phyloP scores from a whole-genome alignment of 345 rosid genomes.

The Hibiscus trionum region DNA sequence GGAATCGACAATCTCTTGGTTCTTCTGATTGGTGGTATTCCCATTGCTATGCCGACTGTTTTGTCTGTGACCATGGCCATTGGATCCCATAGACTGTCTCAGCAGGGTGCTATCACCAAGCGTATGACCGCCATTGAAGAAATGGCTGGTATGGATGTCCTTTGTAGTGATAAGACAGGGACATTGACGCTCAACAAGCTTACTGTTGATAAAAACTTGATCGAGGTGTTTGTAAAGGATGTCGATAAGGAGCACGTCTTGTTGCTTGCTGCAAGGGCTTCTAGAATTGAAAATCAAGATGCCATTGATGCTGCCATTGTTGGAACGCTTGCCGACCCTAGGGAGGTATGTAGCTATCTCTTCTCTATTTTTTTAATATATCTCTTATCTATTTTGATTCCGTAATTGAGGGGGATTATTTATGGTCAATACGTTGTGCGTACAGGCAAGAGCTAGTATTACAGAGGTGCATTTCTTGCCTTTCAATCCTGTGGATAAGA shows the following conservation, averaged over 20 bases:
- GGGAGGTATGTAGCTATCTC: slow-evolving; percentile 38
- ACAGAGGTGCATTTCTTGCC: slow-evolving; percentile 42
- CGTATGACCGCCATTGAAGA: slow-evolving; percentile 88
- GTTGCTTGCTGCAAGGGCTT: slow-evolving; percentile 62
- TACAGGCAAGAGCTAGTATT: slow-evolving; percentile 71
- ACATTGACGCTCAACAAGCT: slow-evolving; percentile 66
- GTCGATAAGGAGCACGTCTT: slow-evolving; percentile 58
- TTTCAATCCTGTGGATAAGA: background rate
- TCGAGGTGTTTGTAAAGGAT: slow-evolving; percentile 67
- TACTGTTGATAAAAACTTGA: slow-evolving; percentile 25
- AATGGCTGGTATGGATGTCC: slow-evolving; percentile 51
- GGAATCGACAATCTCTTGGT: slow-evolving; percentile 83
- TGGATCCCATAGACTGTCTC: slow-evolving; percentile 1
- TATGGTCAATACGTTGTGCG: background rate
- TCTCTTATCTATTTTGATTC: background rate
- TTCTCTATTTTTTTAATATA: background rate
- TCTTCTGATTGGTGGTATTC: slow-evolving; percentile 86
- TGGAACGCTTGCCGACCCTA: slow-evolving; percentile 81
- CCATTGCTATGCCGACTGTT: slow-evolving; percentile 62
- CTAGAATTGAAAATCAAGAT: slow-evolving; percentile 63
- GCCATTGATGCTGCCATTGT: slow-evolving; percentile 89
- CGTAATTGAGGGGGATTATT: background rate
- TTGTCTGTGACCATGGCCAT: background rate
- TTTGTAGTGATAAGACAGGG: slow-evolving; percentile 69
- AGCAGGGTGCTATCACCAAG: slow-evolving; percentile 87